Base-by-base conservation (phyloP, 768 basidiomycete genomes). In the Russula compacta region DNA sequence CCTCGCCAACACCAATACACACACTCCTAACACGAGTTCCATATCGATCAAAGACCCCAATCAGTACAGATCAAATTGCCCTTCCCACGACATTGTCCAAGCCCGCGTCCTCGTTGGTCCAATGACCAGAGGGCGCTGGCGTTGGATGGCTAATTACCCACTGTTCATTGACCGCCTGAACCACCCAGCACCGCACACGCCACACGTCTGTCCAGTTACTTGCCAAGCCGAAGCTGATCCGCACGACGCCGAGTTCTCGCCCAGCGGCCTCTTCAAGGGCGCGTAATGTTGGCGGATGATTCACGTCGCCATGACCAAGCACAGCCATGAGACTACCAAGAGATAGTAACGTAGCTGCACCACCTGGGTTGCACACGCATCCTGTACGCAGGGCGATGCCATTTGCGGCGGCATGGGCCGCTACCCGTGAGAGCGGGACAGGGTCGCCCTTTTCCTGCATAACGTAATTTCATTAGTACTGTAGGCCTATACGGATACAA, bases 351-450 rank as follows among this genome's bases (percentile, higher is more conserved):
- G 86, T 81, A 1, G 87, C 83, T 0, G 89, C 87, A 17, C 84
- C 90, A 10, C 91, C 91, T 15, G 90, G 88, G 65, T 92, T 93
- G 69, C 91, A 93, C 82, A 92, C 85, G 71, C 90, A 93, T 0
- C 90, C 90, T 3, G 89, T 89, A 46, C 90, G 84, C 36, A 92
- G 73, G 17, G 89, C 90, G 59, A 92, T 84, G 38, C 59, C 58
- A 53, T 78, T 81, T 64, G 80, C 77, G 55, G 72, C 75, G 17
- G 83, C 78, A 14, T 89, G 87, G 0, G 84, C 78, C 17, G 61
- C 58, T 15, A 64, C 53, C 71, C 10, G 85, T 79, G 38, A 89
- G 71, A 35, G 82, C 78, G 38, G 84, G 35, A 66, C 9, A 5
- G 44, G 63, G 15, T 58, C 59, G 36, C 64, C 64, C 8, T 33